These are phyloP conservation scores for Saccharomycopsis fodiens DNA, from an alignment of 805 yeast species.

Conservation along the genomic window DNA sequence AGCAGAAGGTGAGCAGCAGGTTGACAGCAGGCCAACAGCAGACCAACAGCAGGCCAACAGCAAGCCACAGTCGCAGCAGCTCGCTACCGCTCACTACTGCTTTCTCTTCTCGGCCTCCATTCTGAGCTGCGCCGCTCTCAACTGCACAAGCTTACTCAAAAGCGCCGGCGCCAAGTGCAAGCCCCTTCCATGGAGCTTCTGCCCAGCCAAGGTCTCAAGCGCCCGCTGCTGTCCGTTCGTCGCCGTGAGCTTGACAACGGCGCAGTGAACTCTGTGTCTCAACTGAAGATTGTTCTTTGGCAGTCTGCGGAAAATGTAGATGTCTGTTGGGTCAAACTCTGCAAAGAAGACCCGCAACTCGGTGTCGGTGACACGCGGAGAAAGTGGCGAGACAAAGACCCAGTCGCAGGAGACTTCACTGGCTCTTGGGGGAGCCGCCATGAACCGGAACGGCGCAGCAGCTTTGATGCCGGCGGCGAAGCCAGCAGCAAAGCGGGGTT, in stretches of 20 bases:
- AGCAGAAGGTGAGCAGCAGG: too few species aligned
- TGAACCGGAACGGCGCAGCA: not conserved
- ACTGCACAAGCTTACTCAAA: slow-evolving; percentile 37
- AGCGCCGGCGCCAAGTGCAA: slow-evolving; percentile 34
- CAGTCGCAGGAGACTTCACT: slow-evolving; percentile 35
- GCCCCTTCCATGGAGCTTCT: slow-evolving; percentile 32
- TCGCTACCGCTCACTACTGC: too few species aligned
- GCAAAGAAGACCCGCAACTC: slow-evolving; percentile 36
- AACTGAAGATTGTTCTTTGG: too few species aligned
- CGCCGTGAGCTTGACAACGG: slow-evolving; percentile 40
- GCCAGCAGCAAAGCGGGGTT: too few species aligned
- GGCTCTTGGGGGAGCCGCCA: not conserved
- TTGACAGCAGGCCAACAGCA: too few species aligned
- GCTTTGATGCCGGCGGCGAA: not conserved
- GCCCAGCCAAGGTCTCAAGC: slow-evolving; percentile 31
- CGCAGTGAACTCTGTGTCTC: too few species aligned
- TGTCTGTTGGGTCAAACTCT: slow-evolving; percentile 38
- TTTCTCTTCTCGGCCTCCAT: too few species aligned
- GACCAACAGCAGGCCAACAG: too few species aligned
- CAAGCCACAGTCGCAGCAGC: too few species aligned
- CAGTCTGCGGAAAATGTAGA: slow-evolving; percentile 43
- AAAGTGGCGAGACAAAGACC: slow-evolving; percentile 36
- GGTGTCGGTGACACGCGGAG: slow-evolving; percentile 34
- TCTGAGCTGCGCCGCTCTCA: slow-evolving; percentile 31
- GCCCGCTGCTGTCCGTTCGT: slow-evolving; percentile 38